Evolutionary conservation across 2,329 filamentous ascomycete genomes (phyloP).

Genomic region (Huntiella omanensis): DNA sequence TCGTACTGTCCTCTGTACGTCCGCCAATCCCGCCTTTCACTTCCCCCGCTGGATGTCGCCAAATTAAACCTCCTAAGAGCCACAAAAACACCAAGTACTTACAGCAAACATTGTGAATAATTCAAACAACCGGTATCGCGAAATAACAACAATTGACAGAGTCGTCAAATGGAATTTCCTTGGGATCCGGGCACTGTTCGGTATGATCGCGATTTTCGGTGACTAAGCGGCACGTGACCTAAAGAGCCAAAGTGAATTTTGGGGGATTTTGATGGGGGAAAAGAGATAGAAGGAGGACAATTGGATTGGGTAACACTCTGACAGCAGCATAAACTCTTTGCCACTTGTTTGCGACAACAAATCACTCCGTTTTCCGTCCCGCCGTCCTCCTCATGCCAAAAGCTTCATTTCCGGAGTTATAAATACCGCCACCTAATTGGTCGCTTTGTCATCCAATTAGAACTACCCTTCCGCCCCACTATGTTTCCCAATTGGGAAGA

Average conservation of each 20-base stretch:
- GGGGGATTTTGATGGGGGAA: neutral
- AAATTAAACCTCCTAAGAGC: neutral
- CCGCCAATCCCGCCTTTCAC: neutral
- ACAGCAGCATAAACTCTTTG: no score
- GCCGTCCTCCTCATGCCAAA: no score
- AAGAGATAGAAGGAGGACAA: no score
- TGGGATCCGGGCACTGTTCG: conserved; percentile 5
- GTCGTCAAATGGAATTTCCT: conserved; percentile 2
- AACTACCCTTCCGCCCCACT: neutral
- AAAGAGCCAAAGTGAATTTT: neutral
- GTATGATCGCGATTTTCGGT: conserved; percentile 10
- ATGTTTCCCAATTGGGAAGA: neutral
- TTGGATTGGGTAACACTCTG: no score
- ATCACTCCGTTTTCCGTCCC: no score
- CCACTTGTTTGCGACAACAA: no score
- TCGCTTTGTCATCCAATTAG: neutral
- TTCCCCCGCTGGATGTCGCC: neutral
- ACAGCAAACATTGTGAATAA: conserved; percentile 11
- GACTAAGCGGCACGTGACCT: conserved; percentile 9
- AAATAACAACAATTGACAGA: neutral
- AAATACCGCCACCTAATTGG: no score
- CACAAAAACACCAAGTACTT: neutral
- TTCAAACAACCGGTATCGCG: neutral
- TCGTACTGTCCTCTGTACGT: neutral
- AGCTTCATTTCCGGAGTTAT: no score